Percentiles rank a stretch among this genome's conserved stretches.
phyloP scores from a whole-genome alignment of 2,329 filamentous ascomycete genomes.

The Neonectria neomacrospora region DNA sequence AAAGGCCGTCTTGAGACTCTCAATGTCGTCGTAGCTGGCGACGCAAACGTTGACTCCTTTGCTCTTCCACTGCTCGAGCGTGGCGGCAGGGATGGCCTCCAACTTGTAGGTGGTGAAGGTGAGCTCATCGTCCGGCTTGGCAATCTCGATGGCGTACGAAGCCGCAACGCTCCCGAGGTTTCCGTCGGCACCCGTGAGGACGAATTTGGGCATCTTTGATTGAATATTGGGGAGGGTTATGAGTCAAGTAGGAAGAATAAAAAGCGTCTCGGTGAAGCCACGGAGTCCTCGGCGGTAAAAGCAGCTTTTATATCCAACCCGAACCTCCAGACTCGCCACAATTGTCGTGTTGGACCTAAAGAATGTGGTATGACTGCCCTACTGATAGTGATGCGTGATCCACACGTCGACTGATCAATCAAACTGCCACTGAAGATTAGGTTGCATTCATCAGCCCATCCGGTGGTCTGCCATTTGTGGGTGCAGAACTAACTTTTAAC shows the following conservation, averaged over 20 bases:
- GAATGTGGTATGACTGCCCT: constrained; percentile 6
- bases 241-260: not conserved
- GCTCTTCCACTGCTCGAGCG: constrained; percentile 33
- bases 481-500: constrained; percentile 1
- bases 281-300: not conserved
- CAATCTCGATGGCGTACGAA: constrained; percentile 37
- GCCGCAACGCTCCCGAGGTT: constrained; percentile 40
- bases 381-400: not conserved
- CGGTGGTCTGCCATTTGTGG: not conserved
- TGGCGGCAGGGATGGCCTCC: constrained; percentile 31
- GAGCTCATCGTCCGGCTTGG: constrained; percentile 37
- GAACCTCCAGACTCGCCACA: not conserved
- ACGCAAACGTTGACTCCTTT: constrained; percentile 35
- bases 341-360: not conserved
- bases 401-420: constrained; percentile 15
- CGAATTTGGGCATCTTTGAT: constrained; percentile 39
- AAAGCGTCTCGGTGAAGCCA: not conserved
- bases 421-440: not conserved
- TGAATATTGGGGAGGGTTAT: not conserved
- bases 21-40: constrained; percentile 39
- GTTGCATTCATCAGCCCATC: not conserved
- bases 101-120: constrained; percentile 39
- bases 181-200: constrained; percentile 41
- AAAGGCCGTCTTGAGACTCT: constrained; percentile 38
- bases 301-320: not conserved